Evolutionary conservation across 306 rosid genomes (phyloP).

Genomic region (Pyrus bretschneideri): DNA sequence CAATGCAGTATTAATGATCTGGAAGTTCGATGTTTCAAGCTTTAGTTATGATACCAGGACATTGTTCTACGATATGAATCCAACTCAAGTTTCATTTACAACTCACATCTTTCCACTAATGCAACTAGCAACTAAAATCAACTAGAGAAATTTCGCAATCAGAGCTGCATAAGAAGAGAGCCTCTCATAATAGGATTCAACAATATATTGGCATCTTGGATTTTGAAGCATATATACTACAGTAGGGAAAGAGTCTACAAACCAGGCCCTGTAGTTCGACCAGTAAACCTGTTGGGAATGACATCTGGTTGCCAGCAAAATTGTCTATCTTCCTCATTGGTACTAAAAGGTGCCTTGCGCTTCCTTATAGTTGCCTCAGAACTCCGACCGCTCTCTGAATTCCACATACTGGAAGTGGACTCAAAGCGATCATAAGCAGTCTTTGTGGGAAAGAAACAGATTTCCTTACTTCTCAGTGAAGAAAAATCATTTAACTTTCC

Average conservation of each 20-base stretch:
- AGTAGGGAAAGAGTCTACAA: conserved; percentile 54
- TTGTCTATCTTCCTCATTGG: conserved; percentile 58
- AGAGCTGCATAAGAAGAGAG: conserved; percentile 44
- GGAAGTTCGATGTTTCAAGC: neutral
- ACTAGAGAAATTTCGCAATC: conserved; percentile 38
- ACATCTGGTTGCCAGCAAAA: conserved; percentile 68
- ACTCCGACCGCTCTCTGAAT: conserved; percentile 46
- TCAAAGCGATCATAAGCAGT: conserved; percentile 42
- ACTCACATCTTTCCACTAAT: conserved; percentile 37
- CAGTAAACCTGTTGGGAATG: conserved; percentile 59
- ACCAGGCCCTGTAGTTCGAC: conserved; percentile 56
- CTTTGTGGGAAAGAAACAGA: conserved; percentile 54
- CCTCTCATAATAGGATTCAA: conserved; percentile 46
- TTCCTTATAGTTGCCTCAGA: conserved; percentile 46
- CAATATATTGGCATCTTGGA: conserved; percentile 32
- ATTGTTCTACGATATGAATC: conserved; percentile 12
- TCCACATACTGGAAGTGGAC: conserved; percentile 38
- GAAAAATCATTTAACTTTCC: conserved; percentile 36
- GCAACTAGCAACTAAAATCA: conserved; percentile 39
- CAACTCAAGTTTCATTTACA: conserved; percentile 43
- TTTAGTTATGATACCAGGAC: neutral
- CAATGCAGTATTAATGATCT: neutral
- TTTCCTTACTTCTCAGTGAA: conserved; percentile 38
- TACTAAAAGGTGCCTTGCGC: conserved; percentile 59
- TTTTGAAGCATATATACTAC: conserved; percentile 46